Conservation (phyloP, 2,329 filamentous ascomycete genomes). For the Sporothrix curviconia region DNA sequence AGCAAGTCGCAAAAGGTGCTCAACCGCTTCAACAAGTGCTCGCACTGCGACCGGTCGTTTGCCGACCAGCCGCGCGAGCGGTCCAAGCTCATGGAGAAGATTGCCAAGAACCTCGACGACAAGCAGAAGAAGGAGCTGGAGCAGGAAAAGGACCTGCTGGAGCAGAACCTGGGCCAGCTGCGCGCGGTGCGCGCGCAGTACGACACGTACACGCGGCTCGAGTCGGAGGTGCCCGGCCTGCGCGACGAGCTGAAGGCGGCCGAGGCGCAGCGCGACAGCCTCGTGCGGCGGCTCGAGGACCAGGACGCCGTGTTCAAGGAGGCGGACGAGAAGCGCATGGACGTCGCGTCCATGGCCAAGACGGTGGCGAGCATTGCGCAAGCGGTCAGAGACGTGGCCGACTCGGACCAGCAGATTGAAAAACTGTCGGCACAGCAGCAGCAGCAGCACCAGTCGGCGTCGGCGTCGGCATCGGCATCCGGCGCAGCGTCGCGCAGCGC, state of each 20-base stretch:
- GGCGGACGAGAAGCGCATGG: slow-evolving; percentile 46
- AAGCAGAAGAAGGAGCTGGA: slow-evolving; percentile 50
- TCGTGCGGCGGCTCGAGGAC: slow-evolving; percentile 58
- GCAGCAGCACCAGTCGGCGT: too few relatives aligned
- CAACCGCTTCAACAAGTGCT: slow-evolving; percentile 64
- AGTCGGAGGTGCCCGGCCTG: slow-evolving; percentile 63
- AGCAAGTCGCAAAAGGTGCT: slow-evolving; percentile 59
- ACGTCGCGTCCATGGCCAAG: slow-evolving; percentile 65
- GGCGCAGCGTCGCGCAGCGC: slow-evolving; percentile 54
- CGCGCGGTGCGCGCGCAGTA: slow-evolving; percentile 60
- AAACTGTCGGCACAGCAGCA: slow-evolving; percentile 63
- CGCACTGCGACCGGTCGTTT: slow-evolving; percentile 68
- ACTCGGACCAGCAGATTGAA: slow-evolving; percentile 66
- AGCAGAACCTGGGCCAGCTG: slow-evolving; percentile 51
- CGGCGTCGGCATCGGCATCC: too few relatives aligned
- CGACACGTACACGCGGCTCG: slow-evolving; percentile 62
- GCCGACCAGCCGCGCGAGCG: slow-evolving; percentile 51
- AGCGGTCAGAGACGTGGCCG: slow-evolving; percentile 62
- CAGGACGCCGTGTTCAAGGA: slow-evolving; percentile 61
- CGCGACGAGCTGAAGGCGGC: slow-evolving; percentile 49
- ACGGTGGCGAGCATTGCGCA: slow-evolving; percentile 70
- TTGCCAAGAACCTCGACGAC: slow-evolving; percentile 58
- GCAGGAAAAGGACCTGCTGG: slow-evolving; percentile 53
- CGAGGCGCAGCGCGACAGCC: slow-evolving; percentile 53
- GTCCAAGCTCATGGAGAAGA: slow-evolving; percentile 58